phyloP scores from a whole-genome alignment of 257 asterid genomes.

The Anisodus acutangulus region DNA sequence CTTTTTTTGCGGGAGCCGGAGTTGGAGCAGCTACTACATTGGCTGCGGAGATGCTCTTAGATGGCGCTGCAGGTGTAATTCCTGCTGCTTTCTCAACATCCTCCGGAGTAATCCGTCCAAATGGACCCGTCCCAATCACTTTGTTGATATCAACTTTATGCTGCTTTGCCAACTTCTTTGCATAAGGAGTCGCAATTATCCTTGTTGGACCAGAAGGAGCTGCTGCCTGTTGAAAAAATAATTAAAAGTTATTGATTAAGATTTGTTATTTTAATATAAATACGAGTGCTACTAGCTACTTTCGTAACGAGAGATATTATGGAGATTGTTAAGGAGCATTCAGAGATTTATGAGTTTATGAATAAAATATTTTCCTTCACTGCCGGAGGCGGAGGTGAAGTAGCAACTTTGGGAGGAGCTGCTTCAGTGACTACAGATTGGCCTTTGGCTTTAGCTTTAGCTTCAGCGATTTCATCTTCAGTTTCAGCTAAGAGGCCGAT shows the following conservation, averaged over 20 bases:
- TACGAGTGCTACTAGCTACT: too few species aligned
- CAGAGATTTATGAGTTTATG: too few species aligned
- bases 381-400: constrained; percentile 28
- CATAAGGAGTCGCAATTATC: constrained; percentile 73
- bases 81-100: constrained; percentile 95
- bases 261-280: too few species aligned
- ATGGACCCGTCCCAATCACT: constrained; percentile 77
- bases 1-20: constrained; percentile 40
- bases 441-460: constrained; percentile 61
- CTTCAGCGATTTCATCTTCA: constrained; percentile 61
- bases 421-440: constrained; percentile 33
- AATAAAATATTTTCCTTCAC: too few species aligned
- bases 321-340: too few species aligned
- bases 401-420: constrained; percentile 37
- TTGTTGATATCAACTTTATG: constrained; percentile 68
- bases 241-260: too few species aligned
- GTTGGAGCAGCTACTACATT: constrained; percentile 26
- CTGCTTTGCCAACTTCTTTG: constrained; percentile 88
- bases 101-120: constrained; percentile 82
- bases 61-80: constrained; percentile 49
- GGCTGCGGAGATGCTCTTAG: constrained; percentile 37
- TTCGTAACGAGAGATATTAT: too few species aligned
- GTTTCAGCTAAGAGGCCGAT: constrained; percentile 74
- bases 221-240: not conserved
- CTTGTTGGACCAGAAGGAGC: constrained; percentile 46